A percentile compares a stretch with the other conserved stretches of the same genome.
Conservation (phyloP, 2,329 filamentous ascomycete genomes). For the Fusarium verrucosum region DNA sequence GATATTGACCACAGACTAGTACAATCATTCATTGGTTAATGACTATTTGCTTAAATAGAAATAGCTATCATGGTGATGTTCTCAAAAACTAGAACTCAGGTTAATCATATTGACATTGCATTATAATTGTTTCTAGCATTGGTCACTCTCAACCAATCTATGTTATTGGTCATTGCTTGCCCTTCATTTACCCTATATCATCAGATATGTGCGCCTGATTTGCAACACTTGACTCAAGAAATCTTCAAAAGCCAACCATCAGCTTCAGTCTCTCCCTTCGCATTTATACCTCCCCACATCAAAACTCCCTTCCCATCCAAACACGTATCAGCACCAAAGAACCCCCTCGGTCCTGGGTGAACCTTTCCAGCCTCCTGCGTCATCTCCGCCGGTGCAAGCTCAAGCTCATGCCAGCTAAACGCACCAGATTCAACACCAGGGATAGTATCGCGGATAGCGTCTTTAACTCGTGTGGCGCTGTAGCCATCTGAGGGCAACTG, state of each 20-base stretch:
- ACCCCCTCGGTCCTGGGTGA: slow-evolving; percentile 32
- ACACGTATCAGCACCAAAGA: slow-evolving; percentile 32
- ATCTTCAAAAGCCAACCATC: slow-evolving; percentile 37
- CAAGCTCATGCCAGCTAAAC: slow-evolving; percentile 37
- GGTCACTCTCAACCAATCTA: no score
- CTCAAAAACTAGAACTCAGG: no score
- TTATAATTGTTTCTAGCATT: no score
- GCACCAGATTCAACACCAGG: slow-evolving; percentile 23
- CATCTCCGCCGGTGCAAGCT: slow-evolving; percentile 30
- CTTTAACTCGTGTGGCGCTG: slow-evolving; percentile 26
- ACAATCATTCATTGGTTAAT: not conserved
- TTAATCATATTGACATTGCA: no score
- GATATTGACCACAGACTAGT: slow-evolving; percentile 1
- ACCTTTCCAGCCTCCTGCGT: slow-evolving; percentile 31
- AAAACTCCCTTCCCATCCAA: slow-evolving; percentile 22
- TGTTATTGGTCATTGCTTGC: no score
- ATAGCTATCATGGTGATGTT: no score
- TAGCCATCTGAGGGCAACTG: slow-evolving; percentile 21
- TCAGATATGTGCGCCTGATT: no score
- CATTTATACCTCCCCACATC: slow-evolving; percentile 37
- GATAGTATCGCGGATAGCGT: slow-evolving; percentile 17
- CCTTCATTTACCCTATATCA: rapidly evolving
- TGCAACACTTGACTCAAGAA: not conserved
- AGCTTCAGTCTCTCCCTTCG: slow-evolving; percentile 35
- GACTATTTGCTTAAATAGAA: no score